phyloP scores from a whole-genome alignment of 352 stramenopile species.

The Pythium rishiriense region DNA sequence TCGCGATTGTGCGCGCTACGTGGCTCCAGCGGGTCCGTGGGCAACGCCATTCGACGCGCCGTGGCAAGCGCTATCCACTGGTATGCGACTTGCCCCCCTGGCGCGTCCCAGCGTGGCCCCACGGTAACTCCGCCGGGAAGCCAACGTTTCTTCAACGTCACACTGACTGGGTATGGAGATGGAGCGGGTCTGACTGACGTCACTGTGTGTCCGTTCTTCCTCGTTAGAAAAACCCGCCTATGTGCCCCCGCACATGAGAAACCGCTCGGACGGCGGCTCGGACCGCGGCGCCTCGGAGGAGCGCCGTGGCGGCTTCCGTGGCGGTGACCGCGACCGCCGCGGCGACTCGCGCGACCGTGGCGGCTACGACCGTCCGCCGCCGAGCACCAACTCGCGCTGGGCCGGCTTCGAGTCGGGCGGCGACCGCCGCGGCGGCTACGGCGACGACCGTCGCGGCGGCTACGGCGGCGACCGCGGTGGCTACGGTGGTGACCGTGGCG shows the following conservation, averaged over 20 bases:
- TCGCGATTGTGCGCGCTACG: too few relatives aligned
- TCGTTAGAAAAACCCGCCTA: constrained; percentile 62
- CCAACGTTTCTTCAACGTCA: neutral
- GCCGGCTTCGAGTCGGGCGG: constrained; percentile 17
- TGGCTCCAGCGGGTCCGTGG: neutral
- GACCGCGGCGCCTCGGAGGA: constrained; percentile 23
- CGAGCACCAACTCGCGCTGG: constrained; percentile 24
- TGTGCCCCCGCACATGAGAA: constrained; percentile 73
- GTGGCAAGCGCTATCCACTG: constrained; percentile 1
- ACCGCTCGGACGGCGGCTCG: constrained; percentile 35
- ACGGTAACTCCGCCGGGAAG: neutral
- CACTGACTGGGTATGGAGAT: neutral
- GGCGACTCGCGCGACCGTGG: constrained; percentile 19
- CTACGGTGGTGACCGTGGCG: constrained; percentile 24
- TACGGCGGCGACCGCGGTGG: constrained; percentile 43
- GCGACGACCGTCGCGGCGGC: constrained; percentile 22
- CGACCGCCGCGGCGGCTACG: constrained; percentile 21
- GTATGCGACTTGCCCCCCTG: neutral
- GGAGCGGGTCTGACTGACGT: constrained; percentile 19
- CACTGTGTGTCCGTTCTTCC: constrained; percentile 22
- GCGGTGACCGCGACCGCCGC: constrained; percentile 26
- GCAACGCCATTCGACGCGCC: neutral
- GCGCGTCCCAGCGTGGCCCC: neutral
- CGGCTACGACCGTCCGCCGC: constrained; percentile 9
- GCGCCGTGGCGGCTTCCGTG: constrained; percentile 16